Base-by-base conservation (phyloP, 108 stramenopile species). In the Nitzschia sp. region DNA sequence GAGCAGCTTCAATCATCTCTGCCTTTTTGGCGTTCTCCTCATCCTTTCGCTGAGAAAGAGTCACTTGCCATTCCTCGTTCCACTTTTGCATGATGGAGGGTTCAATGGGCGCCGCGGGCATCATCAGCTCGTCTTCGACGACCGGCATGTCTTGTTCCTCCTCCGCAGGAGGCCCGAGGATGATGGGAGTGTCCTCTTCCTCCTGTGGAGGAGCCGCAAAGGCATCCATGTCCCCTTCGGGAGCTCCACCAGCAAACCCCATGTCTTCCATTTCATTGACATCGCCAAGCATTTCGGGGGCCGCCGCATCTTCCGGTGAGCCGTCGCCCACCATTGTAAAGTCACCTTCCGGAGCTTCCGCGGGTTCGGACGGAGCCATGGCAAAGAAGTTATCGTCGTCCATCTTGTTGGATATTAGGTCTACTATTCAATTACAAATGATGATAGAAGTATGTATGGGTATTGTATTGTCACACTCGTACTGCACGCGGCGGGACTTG, bases 31-130 rank as follows among this genome's bases (percentile, higher is more conserved):
- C 69, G 53, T 86, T 85, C 72, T 95, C 91, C 45, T 89, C 91
- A 44, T 90, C 88, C 81, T 89, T 90, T 66, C 94, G 89, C 5
- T 66, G 65, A 9, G 74, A 65, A 45, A 95, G 77, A 22, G 83
- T 86, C 9, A 58, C 77, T 71, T 87, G 87, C 94, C 94, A 95
- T 61, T 89, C 84, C 8, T 87, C 87, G 74, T 95, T 92, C 78
- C 79, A 95, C 60, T 85, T 87, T 36, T 82, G 70, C 94, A 92
- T 91, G 55, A 89, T 82, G 26, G 87, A 75, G 1, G 84, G 67
- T 19, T 62, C 73, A 21, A 41, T 28, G 5, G 26, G 57, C 16
- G 32, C 45, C 6, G 74, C 38, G 35, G 35, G 61, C 0, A 45
- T 29, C 27, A 21, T 45, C 8, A 48, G 54, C 35, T 77, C 79